Evolutionary conservation across 345 rosid species (phyloP).

Genomic region (Odontarrhena argentea): DNA sequence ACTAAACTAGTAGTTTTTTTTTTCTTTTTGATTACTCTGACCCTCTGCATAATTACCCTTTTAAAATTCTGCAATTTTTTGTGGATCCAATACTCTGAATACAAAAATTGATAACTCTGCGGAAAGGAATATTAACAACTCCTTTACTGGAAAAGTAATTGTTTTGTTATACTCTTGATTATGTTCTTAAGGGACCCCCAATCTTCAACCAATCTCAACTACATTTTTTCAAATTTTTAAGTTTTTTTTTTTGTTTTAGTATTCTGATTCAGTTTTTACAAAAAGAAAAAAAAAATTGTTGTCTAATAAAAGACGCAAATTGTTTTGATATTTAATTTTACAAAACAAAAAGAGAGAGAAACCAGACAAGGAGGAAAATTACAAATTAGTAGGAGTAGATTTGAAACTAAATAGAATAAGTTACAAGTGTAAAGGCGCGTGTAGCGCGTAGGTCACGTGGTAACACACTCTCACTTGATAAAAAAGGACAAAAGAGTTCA

Average conservation of each 20-base stretch:
- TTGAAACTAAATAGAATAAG: neutral
- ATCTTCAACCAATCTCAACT: constrained; percentile 15
- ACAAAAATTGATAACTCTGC: constrained; percentile 39
- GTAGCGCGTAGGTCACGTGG: constrained; percentile 45
- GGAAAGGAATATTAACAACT: constrained; percentile 39
- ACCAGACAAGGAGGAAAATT: constrained; percentile 17
- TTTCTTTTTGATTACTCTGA: constrained; percentile 25
- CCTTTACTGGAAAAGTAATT: constrained; percentile 33
- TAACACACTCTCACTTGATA: constrained; percentile 27
- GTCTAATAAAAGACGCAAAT: neutral
- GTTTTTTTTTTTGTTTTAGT: neutral
- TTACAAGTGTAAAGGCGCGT: constrained; percentile 46
- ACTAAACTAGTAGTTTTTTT: neutral
- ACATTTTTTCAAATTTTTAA: neutral
- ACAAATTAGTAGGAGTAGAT: constrained; percentile 27
- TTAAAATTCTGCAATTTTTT: constrained; percentile 36
- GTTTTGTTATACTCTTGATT: neutral
- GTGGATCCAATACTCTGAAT: constrained; percentile 44
- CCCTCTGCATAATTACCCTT: constrained; percentile 39
- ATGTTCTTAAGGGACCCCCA: constrained; percentile 19
- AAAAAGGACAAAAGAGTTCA: constrained; percentile 42
- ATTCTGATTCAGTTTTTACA: constrained; percentile 8
- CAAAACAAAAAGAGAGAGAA: no score
- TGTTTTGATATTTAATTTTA: no score
- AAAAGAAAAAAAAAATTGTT: no score